Evolutionary conservation across 352 stramenopile species (phyloP), one percentile per base, ranked within the genome.

Genomic region (Phytopythium chamaehyphon): DNA sequence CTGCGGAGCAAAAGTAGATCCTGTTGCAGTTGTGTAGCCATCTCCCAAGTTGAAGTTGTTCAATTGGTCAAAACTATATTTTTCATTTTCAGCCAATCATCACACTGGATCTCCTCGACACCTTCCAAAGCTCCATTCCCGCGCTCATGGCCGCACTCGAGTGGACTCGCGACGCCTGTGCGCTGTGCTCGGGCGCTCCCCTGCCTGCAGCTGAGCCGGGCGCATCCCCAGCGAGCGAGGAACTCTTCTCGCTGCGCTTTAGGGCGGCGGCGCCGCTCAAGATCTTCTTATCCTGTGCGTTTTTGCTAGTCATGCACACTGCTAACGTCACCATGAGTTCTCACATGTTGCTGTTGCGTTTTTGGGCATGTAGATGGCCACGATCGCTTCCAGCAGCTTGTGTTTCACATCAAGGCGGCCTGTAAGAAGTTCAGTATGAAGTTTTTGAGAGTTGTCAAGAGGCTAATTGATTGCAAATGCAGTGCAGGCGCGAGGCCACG

Each of bases 201-300:
- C 2, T 33, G 7, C 1, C 33, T n/a, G 5, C 21, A 18, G 28
- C 18, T 9, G 28, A 28, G 10, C 1, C 12, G 1, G 33, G 16
- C 22, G 21, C 35, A 6, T 24, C 35, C 22, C 12, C 21, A 11
- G 7, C 47, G 11, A 11, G 14, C 7, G 35, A 53, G 12, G 19
- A 12, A 16, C 23, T 54, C 7, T 57, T 61, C 37, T 59, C 64
- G 46, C 56, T 77, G 44, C 43, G 43, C 35, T 88, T 85, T 57
- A 67, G 66, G 31, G 65, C 69, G 48, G 72, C 59, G 45, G 45
- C 70, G 12, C 59, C 64, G 40, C 71, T 90, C 51, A 80, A 83
- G 68, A 81, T 90, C 55, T 90, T 90, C 39, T 57, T 90, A 6
- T 89, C 77, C 1, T 90, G 80, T 90, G 54, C 16, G 67, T 36